Evolutionary conservation across 495 filamentous ascomycete species (phyloP).

Genomic region (Aspergillus ostianus): DNA sequence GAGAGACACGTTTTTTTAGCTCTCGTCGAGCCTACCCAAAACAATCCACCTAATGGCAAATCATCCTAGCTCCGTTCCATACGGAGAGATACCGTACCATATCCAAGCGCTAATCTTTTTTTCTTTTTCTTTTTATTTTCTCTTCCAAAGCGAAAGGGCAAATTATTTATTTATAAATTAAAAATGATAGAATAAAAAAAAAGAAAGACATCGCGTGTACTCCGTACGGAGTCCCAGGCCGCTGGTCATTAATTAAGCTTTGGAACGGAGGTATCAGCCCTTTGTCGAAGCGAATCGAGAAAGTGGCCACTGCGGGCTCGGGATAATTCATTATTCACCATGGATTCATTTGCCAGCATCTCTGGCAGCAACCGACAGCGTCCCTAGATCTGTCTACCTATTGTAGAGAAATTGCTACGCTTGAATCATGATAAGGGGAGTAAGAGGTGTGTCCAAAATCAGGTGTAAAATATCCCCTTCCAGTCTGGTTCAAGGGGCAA

Average conservation of each 20-base stretch:
- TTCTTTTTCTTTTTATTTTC: background rate
- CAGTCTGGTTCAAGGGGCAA: background rate
- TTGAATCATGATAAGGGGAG: background rate
- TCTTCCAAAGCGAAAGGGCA: background rate
- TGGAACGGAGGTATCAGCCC: slow-evolving; percentile 33
- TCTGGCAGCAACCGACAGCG: background rate
- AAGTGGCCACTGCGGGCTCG: slow-evolving; percentile 18
- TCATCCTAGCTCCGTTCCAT: slow-evolving; percentile 7
- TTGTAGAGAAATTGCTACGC: background rate
- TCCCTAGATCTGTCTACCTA: background rate
- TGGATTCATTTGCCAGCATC: background rate
- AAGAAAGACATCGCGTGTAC: slow-evolving; percentile 16
- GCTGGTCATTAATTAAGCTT: slow-evolving; percentile 43
- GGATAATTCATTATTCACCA: slow-evolving; percentile 14
- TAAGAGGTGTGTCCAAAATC: background rate
- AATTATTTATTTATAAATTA: slow-evolving; percentile 3
- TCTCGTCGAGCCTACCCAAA: slow-evolving; percentile 21
- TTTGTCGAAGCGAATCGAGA: slow-evolving; percentile 23
- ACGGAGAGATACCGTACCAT: background rate
- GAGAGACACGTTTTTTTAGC: slow-evolving; percentile 21
- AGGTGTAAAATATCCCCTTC: background rate
- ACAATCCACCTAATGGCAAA: slow-evolving; percentile 13
- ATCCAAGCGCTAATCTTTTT: too few species aligned
- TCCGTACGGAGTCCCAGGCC: slow-evolving; percentile 15
- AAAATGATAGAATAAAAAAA: background rate